These are phyloP conservation scores for Paraphoma chrysanthemicola DNA, from an alignment of 2,329 filamentous ascomycete species.

Conservation along the genomic window DNA sequence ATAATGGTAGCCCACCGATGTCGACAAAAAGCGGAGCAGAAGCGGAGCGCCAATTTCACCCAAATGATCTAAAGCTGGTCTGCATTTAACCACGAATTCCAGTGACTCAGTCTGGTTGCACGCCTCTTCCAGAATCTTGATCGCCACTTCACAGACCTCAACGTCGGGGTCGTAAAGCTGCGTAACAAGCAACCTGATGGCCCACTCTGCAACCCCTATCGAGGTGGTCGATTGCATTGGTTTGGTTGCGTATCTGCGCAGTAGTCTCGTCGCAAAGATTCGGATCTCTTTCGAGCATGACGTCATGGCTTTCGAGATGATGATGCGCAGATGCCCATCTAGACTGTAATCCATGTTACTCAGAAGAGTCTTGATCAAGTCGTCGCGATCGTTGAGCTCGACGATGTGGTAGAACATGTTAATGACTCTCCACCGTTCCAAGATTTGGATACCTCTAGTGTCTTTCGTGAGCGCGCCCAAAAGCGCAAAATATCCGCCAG, in stretches of 20 bases:
- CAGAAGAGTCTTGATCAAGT: constrained; percentile 86
- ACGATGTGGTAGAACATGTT: constrained; percentile 99
- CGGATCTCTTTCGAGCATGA: constrained; percentile 89
- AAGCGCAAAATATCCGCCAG: constrained; percentile 92
- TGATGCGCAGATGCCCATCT: constrained; percentile 83
- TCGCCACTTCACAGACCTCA: constrained; percentile 92
- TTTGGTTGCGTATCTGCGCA: constrained; percentile 83
- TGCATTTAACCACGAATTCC: constrained; percentile 95
- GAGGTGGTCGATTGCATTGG: constrained; percentile 53
- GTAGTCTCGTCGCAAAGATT: constrained; percentile 84
- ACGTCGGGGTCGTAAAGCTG: constrained; percentile 97
- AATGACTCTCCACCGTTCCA: constrained; percentile 97
- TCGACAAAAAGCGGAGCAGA: constrained; percentile 89
- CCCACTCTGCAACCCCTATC: constrained; percentile 85
- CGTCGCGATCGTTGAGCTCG: constrained; percentile 87
- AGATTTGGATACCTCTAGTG: constrained; percentile 80
- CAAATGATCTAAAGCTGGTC: constrained; percentile 90
- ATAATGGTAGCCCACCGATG: constrained; percentile 97
- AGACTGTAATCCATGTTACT: constrained; percentile 92
- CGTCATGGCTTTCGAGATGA: constrained; percentile 92
- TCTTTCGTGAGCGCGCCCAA: constrained; percentile 87
- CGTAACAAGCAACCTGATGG: constrained; percentile 94
- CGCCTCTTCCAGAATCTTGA: constrained; percentile 96
- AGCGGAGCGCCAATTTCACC: constrained; percentile 96
- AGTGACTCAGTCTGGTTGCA: constrained; percentile 91